Base-by-base conservation (phyloP, 768 basidiomycete genomes). In the Lentinula sp. region DNA sequence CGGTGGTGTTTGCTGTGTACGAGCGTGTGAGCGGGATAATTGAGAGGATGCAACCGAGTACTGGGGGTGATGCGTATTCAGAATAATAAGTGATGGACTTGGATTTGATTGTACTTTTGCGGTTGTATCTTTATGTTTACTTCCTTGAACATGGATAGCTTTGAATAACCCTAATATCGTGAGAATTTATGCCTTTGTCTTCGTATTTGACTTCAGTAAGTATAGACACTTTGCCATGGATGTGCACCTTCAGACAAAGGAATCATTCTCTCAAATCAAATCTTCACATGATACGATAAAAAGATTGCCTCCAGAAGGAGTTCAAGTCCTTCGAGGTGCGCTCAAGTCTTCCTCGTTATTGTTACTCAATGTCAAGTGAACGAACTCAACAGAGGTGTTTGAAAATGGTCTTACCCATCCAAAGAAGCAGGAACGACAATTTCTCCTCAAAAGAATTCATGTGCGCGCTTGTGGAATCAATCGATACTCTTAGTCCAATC, bases 1-100 rank as follows among this genome's bases (percentile, higher is more conserved):
- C 95, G 2, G 91, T 98, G 65, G 96, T 98, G 39, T 98, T 98
- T 69, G 93, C 96, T 11, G 96, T 99, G 31, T 98, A 98, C 68
- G 96, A 99, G 76, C 80, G 89, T 54, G 89, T 98, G 63, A 86
- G 89, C 72, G 74, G 70, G 67, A 60, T 81, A 42, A 88, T 96
- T 60, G 95, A 96, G 79, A 77, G 72, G 59, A 77, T 93, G 57
- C 78, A 70, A 61, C 84, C 84, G 49, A 78, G 76, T 21, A 72
- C 77, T 21, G 74, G 76, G 42, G 83, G 82, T 62, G 88, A 88
- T 39, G 84, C 88, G 64, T 90, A 87, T 71, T 83, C 87, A 58
- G 91, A 93, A 70, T 89, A 71, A 67, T n/a, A 5, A 5, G 13
- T 13, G 13, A 34, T 0, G 51, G 48, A 49, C 21, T 46, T 9